phyloP scores from a whole-genome alignment of 495 filamentous ascomycete genomes.

The Neurospora africana region DNA sequence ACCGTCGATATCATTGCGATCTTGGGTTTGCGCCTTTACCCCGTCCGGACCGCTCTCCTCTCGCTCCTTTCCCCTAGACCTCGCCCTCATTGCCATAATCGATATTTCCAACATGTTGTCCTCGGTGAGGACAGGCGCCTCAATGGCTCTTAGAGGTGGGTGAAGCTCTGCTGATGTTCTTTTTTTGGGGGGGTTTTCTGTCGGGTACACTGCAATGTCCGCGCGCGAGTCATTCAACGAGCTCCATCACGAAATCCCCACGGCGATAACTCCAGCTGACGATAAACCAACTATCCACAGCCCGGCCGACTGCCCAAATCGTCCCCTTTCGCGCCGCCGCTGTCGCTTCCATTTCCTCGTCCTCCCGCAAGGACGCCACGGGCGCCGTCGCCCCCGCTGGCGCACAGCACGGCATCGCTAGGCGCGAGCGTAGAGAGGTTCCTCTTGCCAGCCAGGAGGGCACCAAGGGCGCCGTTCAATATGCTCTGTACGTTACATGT shows the following conservation, averaged over 20 bases:
- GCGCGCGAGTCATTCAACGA: background rate
- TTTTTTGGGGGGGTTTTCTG: background rate
- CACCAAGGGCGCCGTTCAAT: constrained; percentile 93
- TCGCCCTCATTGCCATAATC: background rate
- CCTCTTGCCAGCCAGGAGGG: constrained; percentile 82
- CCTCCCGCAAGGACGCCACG: constrained; percentile 46
- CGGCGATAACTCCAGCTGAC: constrained; percentile 6
- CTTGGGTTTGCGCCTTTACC: background rate
- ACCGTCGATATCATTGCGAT: background rate
- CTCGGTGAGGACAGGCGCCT: constrained; percentile 51
- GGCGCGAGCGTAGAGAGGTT: constrained; percentile 53
- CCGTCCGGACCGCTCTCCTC: background rate
- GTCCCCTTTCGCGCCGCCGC: constrained; percentile 47
- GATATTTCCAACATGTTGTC: constrained; percentile 44
- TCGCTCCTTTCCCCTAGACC: background rate
- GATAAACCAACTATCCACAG: constrained; percentile 25
- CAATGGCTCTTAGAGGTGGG: constrained; percentile 63
- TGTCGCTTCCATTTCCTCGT: constrained; percentile 53
- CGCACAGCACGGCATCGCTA: constrained; percentile 26
- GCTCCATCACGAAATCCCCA: background rate
- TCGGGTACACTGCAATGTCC: background rate
- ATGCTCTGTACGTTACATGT: constrained; percentile 66
- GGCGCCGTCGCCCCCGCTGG: constrained; percentile 29
- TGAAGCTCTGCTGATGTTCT: background rate
- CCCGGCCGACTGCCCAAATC: constrained; percentile 49